Evolutionary conservation across 164 flowering plant species (phyloP).

Genomic region (Umbellularia californica): DNA sequence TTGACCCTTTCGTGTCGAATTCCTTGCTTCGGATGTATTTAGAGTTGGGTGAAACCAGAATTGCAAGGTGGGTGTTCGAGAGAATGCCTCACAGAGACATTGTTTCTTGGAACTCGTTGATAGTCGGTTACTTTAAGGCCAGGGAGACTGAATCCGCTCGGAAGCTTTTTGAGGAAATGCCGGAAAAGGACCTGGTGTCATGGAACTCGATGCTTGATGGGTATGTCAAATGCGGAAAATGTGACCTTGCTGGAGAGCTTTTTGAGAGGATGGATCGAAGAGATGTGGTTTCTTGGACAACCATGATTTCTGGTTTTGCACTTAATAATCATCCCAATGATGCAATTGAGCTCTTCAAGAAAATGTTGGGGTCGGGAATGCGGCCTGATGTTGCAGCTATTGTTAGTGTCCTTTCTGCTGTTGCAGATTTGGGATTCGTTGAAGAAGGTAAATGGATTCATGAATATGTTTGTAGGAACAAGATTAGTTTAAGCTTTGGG

Average conservation of each 20-base stretch:
- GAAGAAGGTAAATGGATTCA: constrained; percentile 38
- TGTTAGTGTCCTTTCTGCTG: constrained; percentile 21
- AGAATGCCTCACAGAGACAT: constrained; percentile 23
- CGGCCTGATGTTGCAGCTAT: constrained; percentile 25
- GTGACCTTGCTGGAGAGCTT: constrained; percentile 16
- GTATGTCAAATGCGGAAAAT: constrained; percentile 22
- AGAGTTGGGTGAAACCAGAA: constrained; percentile 17
- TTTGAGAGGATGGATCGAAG: constrained; percentile 14
- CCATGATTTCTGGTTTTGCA: constrained; percentile 24
- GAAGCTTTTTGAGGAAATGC: constrained; percentile 26
- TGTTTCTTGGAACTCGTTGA: constrained; percentile 27
- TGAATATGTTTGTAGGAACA: constrained; percentile 16
- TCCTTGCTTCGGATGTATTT: constrained; percentile 21
- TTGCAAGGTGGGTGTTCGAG: constrained; percentile 27
- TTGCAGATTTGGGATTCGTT: constrained; percentile 23
- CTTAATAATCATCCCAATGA: constrained; percentile 18
- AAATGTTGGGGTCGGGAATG: constrained; percentile 18
- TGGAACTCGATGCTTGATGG: constrained; percentile 29
- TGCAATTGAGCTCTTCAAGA: constrained; percentile 24
- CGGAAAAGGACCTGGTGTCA: constrained; percentile 22
- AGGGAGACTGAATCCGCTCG: constrained; percentile 20
- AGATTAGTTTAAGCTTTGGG: constrained; percentile 14
- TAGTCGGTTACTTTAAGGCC: constrained; percentile 17
- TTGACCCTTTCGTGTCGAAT: constrained; percentile 25
- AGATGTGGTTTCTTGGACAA: constrained; percentile 35